Evolutionary conservation across 257 asterid species (phyloP), one percentile per base, ranked within the genome.

Genomic region (Solanum sparsipilum): DNA sequence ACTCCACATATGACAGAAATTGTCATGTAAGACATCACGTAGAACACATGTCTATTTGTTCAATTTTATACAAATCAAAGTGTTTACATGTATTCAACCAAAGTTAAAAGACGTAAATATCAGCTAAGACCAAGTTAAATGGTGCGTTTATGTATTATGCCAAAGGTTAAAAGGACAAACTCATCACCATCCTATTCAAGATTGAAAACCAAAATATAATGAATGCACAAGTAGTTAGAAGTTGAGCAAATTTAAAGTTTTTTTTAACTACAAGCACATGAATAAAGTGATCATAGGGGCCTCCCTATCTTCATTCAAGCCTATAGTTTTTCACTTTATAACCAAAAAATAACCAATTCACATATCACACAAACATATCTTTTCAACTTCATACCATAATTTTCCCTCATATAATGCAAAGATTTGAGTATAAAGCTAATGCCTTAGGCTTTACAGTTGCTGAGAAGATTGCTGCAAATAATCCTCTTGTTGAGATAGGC

Each of bases 181-280:
- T 75, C 27, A 75, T 75, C 34, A 81, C 67, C 85, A 27, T 44
- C 18, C 39, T 16, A 46, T 29, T 27, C n/a, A n/a, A 78, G 23
- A 13, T 39, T 23, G 15, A 58, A 9, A 35, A 87, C 25, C 20
- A 34, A 44, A 79, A 25, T 68, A 81, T 84, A 87, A 88, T 63
- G 76, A 82, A 70, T 83, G 58, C 78, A 88, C 31, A 88, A 65
- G 92, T 88, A 84, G 93, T 91, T 88, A 86, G 88, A 78, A 89
- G 88, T 88, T 87, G 88, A 90, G 83, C 90, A 86, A 76, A 89
- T 88, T 92, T 87, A 92, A 94, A 92, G 92, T 90, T 87, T 84
- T 46, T 86, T 78, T 29, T 15, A 91, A 91, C 84, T 87, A 81
- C 89, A 91, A 89, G 89, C 94, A 92, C 98, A 93, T 92, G 96